These are phyloP conservation scores for Diaporthe vaccinii DNA, from an alignment of 2,329 filamentous ascomycete species.

Conservation along the genomic window DNA sequence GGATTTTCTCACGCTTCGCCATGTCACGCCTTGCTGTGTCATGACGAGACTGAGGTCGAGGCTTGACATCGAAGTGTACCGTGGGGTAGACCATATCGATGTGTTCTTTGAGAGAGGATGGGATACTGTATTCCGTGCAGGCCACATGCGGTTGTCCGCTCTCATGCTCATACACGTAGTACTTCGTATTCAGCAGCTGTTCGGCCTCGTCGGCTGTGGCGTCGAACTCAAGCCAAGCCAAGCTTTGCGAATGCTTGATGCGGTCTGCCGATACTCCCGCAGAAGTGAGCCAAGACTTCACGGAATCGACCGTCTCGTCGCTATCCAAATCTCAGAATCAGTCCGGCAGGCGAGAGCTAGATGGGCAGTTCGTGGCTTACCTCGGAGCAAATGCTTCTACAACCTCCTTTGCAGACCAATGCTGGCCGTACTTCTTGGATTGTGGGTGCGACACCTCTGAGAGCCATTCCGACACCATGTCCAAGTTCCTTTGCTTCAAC, in stretches of 20 bases:
- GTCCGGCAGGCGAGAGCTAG: neutral
- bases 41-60: conserved; percentile 1
- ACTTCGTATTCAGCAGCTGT: conserved; percentile 39
- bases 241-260: conserved; percentile 37
- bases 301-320: conserved; percentile 35
- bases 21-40: neutral
- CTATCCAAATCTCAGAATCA: neutral
- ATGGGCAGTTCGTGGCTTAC: neutral
- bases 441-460: conserved; percentile 36
- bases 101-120: conserved; percentile 37
- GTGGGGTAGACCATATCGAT: conserved; percentile 40
- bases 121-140: conserved; percentile 39
- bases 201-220: conserved; percentile 38
- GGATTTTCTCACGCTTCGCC: conserved; percentile 3
- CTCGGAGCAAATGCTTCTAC: conserved; percentile 38
- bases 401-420: conserved; percentile 39
- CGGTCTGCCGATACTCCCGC: conserved; percentile 38
- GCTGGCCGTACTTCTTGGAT: conserved; percentile 38
- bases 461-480: conserved; percentile 35
- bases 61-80: conserved; percentile 37
- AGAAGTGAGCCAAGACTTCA: conserved; percentile 35
- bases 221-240: conserved; percentile 39
- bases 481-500: conserved; percentile 39
- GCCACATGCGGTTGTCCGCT: conserved; percentile 36
- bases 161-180: conserved; percentile 39